A percentile compares a stretch with the other conserved stretches of the same genome.
Conservation (phyloP, 192 early-diverging fungal genomes). For the Coemansia sp. region DNA sequence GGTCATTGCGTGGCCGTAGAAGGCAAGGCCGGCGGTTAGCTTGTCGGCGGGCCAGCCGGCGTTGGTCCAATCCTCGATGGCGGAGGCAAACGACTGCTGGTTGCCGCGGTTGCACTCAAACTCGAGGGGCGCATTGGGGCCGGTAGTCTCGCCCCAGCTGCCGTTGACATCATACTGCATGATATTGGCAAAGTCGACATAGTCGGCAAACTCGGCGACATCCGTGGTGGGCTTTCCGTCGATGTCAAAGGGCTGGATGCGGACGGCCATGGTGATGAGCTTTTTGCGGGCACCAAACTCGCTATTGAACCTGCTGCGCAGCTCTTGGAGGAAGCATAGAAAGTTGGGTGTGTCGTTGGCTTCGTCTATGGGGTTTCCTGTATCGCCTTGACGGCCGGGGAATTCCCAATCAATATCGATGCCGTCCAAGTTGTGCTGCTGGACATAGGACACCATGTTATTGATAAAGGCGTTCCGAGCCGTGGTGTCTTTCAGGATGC, state of each 20-base stretch:
- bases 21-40: constrained; percentile 55
- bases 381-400: constrained; percentile 49
- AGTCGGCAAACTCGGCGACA: constrained; percentile 54
- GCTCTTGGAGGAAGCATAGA: constrained; percentile 52
- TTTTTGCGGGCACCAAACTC: constrained; percentile 35
- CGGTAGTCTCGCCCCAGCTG: constrained; percentile 52
- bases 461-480: constrained; percentile 53
- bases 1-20: constrained; percentile 55
- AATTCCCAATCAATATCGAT: constrained; percentile 75
- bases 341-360: constrained; percentile 63
- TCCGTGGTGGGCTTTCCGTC: constrained; percentile 43
- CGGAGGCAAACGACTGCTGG: constrained; percentile 41
- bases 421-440: constrained; percentile 51
- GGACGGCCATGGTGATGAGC: constrained; percentile 60
- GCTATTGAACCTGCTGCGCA: constrained; percentile 33
- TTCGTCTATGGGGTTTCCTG: constrained; percentile 41
- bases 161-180: constrained; percentile 65
- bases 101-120: constrained; percentile 27
- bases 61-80: constrained; percentile 49
- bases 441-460: constrained; percentile 54
- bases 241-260: constrained; percentile 55
- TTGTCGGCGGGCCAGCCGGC: constrained; percentile 59
- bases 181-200: constrained; percentile 61
- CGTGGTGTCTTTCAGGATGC: constrained; percentile 42
- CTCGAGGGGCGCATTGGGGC: constrained; percentile 58